Evolutionary conservation across 495 filamentous ascomycete species (phyloP), one percentile per base, ranked within the genome.

Genomic region (Durotheca rogersii): DNA sequence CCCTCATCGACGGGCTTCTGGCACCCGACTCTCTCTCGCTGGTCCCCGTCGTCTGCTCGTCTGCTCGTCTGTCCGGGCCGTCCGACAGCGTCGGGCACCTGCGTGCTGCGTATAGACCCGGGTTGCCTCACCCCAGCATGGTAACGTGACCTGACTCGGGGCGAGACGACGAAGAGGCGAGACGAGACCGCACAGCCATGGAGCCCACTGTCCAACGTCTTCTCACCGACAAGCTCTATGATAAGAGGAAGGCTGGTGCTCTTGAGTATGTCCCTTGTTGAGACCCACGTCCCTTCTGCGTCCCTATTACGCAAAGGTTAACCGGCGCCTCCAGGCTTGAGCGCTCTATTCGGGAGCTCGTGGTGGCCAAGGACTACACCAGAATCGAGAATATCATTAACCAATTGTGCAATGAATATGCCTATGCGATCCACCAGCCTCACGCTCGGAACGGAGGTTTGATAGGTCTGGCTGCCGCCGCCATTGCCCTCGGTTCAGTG

Each of bases 211-310:
- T 95, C 64, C 89, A 95, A 70, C 87, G 92, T 56, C 77, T 89
- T 57, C 81, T 99, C 67, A 95, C 90, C 65, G 94, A 99, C 71
- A 97, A 96, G 81, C 84, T 96, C 53, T 99, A 99, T 64, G 94
- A 99, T 53, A 93, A 90, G 73, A 82, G 94, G 64, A 97, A 97
- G 69, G 84, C 89, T 59, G 94, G 94, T 33, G 94, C 94, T 56
- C 80, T 99, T 25, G 94, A 99, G 94, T 97, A 84, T 62, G 90
- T 75, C 41, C 11, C 37, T 39, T 30, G 27, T 11, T 39, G 21
- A 35, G 36, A 20, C 14, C 19, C 18, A 9, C 33, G 9, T 25
- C 44, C 44, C 31, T 37, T 20, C 46, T 46, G n/a, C n/a, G 10
- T 21, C 10, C 17, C 41, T 47, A 15, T 37, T 32, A 17, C 7